phyloP scores from a whole-genome alignment of 2,329 filamentous ascomycete species.

The Neonectria faginata region DNA sequence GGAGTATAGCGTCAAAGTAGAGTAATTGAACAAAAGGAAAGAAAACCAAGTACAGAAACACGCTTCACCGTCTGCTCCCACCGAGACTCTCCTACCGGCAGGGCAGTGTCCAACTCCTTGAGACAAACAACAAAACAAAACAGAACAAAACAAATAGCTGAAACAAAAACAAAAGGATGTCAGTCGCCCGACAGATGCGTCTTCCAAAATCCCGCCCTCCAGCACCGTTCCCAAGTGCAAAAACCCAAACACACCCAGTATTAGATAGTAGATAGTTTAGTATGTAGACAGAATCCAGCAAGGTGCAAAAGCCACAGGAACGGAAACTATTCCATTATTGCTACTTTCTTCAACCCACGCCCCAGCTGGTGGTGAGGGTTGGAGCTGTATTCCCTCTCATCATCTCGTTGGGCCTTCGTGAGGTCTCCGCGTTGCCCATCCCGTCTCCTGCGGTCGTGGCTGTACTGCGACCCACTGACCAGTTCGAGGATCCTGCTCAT shows the following conservation, averaged over 20 bases:
- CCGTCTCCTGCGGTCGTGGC: constrained; percentile 49
- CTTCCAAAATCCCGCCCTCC: constrained; percentile 43
- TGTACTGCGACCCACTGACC: constrained; percentile 53
- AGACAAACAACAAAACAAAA: constrained; percentile 32
- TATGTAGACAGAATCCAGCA: constrained; percentile 11
- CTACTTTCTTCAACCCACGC: neutral
- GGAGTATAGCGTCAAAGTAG: constrained; percentile 25
- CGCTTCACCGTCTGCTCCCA: constrained; percentile 32
- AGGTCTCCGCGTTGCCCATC: constrained; percentile 52
- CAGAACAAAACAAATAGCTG: neutral
- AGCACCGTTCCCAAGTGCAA: constrained; percentile 30
- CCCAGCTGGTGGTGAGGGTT: constrained; percentile 12
- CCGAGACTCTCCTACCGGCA: constrained; percentile 30
- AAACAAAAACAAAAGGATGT: constrained; percentile 35
- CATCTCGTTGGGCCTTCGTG: constrained; percentile 36
- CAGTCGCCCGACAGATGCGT: constrained; percentile 47
- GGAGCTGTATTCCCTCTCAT: constrained; percentile 7
- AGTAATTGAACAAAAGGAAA: constrained; percentile 13
- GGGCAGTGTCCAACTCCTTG: constrained; percentile 34
- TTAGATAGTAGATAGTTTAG: constrained; percentile 39
- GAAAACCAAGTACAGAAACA: constrained; percentile 31
- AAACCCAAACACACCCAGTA: constrained; percentile 38
- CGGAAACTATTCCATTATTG: neutral
- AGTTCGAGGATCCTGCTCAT: constrained; percentile 52
- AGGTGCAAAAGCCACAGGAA: neutral